Conservation (phyloP, 306 rosid species). For the Prunus mongolica region DNA sequence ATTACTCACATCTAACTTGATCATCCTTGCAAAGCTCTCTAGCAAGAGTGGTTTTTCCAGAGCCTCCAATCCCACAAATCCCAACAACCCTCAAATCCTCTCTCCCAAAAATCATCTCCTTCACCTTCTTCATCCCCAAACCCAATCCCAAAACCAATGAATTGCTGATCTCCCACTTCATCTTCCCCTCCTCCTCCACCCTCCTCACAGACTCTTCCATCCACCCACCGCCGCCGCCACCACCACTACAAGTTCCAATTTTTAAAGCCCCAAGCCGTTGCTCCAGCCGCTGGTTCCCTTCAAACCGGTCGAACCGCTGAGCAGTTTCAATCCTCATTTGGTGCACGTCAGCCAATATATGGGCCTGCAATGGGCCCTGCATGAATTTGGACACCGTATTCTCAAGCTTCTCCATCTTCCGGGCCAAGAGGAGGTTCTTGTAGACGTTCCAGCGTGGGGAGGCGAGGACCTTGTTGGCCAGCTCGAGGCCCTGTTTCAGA, state of each 20-base stretch:
- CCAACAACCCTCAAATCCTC: slow-evolving; percentile 53
- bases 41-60: slow-evolving; percentile 91
- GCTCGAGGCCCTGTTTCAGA: slow-evolving; percentile 55
- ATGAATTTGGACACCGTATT: slow-evolving; percentile 50
- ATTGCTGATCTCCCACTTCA: slow-evolving; percentile 30
- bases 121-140: slow-evolving; percentile 67
- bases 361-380: slow-evolving; percentile 56
- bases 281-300: slow-evolving; percentile 38
- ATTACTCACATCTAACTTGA: slow-evolving; percentile 62
- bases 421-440: slow-evolving; percentile 57
- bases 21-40: slow-evolving; percentile 64
- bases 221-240: slow-evolving; percentile 35
- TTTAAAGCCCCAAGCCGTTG: slow-evolving; percentile 52
- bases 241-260: slow-evolving; percentile 42
- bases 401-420: slow-evolving; percentile 77
- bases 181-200: slow-evolving; percentile 44
- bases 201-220: slow-evolving; percentile 65
- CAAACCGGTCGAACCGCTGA: slow-evolving; percentile 63
- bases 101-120: slow-evolving; percentile 47
- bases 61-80: slow-evolving; percentile 82
- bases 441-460: slow-evolving; percentile 72
- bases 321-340: slow-evolving; percentile 44
- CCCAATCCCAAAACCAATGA: slow-evolving; percentile 46
- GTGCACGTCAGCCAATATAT: slow-evolving; percentile 76
- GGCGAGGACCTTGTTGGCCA: slow-evolving; percentile 48